These are phyloP conservation scores for Dionaea muscipula DNA, from an alignment of 179 eudicot genomes.

Conservation along the genomic window DNA sequence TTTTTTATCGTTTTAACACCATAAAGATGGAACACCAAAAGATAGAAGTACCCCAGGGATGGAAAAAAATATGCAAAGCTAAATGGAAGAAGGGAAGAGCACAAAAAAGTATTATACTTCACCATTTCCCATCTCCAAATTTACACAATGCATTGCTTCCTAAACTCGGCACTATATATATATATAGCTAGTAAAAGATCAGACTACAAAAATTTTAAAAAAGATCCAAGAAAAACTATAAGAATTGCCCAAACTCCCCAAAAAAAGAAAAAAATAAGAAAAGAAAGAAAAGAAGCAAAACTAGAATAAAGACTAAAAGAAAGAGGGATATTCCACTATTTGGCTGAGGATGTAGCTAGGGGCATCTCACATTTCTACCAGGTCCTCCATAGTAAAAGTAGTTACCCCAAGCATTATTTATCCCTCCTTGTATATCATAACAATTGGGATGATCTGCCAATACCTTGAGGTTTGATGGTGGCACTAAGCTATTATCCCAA, in stretches of 20 bases:
- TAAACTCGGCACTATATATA: too few relatives aligned
- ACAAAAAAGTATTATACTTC: neutral
- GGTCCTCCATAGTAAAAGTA: slow-evolving; percentile 71
- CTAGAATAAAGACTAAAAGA: slow-evolving; percentile 1
- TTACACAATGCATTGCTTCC: too few relatives aligned
- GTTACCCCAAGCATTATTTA: slow-evolving; percentile 54
- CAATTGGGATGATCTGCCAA: slow-evolving; percentile 62
- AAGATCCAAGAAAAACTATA: slow-evolving; percentile 12
- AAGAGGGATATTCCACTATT: neutral
- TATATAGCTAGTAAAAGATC: neutral
- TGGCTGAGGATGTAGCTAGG: slow-evolving; percentile 15
- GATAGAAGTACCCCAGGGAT: too few relatives aligned
- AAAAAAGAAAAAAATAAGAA: neutral
- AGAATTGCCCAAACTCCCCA: slow-evolving; percentile 19
- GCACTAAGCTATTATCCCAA: slow-evolving; percentile 50
- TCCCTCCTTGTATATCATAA: slow-evolving; percentile 48
- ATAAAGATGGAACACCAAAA: too few relatives aligned
- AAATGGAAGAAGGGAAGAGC: slow-evolving; percentile 6
- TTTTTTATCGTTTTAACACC: too few relatives aligned
- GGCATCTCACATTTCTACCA: slow-evolving; percentile 44
- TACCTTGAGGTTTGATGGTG: slow-evolving; percentile 35
- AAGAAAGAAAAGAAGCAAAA: neutral
- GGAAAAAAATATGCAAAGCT: slow-evolving; percentile 7
- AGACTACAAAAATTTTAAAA: neutral
- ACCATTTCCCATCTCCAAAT: too few relatives aligned